Evolutionary conservation across 169 alveolate genomes (phyloP), one percentile per base, ranked within the genome.

Genomic region (Plasmodium adleri): DNA sequence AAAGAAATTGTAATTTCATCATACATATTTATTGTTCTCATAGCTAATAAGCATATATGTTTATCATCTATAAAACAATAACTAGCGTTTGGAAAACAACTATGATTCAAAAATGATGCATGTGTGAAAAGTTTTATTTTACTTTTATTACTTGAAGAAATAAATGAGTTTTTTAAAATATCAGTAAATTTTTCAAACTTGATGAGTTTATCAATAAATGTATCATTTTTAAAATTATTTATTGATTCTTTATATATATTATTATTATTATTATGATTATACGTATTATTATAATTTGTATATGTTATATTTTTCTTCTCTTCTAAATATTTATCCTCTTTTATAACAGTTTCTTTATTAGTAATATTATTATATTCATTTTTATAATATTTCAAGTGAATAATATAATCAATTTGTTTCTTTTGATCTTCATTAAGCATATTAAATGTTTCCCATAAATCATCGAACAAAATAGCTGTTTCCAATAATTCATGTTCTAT

Each of bases 11-110:
- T 86, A 8, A 86, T 86, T 32, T 86, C 92, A 47, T 86, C 92
- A 72, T 86, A 86, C 88, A 63, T 71, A 67, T 60, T 70, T 70
- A 86, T 86, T 20, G 86, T 86, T 58, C 88, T 71, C 88, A 86
- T 71, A n/a, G 92, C 85, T 52, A 72, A 39, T 22, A 86, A 72
- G 47, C 92, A 86, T 32, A 86, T 86, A 43, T 72, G 71, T 43
- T 72, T 64, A 26, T 71, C 28, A 17, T 70, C 91, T 66, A 86
- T 86, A 24, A 71, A 86, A 39, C 78, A 59, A 43, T 86, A 71
- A 64, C 92, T 72, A 20, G 88, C 74, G 63, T 86, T 86, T 32
- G 92, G 92, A 15, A 86, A 86, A 63, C 92, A 86, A 22, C 72
- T 86, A 52, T 86, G 92, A 1, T 72, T 86, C 60, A 86, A 28